Base-by-base conservation (phyloP, 768 basidiomycete species). In the Podaxis sp. region DNA sequence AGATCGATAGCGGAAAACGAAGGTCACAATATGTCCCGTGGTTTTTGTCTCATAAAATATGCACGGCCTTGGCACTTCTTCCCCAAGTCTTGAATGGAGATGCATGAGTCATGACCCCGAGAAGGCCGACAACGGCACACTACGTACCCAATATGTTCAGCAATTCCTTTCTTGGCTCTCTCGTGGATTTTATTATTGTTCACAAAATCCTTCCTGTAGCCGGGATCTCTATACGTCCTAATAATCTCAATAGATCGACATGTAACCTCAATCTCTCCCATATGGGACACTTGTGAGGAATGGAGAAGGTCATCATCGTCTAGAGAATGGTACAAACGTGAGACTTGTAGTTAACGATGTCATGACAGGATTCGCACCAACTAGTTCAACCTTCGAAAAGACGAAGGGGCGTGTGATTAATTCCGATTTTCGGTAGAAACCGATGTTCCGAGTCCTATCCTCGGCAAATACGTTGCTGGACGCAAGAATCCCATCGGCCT, bases 381-480 rank as follows among this genome's bases (percentile, higher is more conserved):
- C 60, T 13, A 57, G 27, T 12, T 59, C 56, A 36, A 66, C 17
- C 37, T 50, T 51, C 8, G 64, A 55, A 37, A 64, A 64, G 17
- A 53, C 11, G 33, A 66, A 61, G 1, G 57, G 49, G 13, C 50
- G 36, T 17, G 12, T 43, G 13, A 46, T 38, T 2, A 19, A 24
- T 5, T 17, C 6, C 29, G 63, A 57, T 19, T 47, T 29, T 19
- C 33, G 56, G 25, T 46, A 57, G 27, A 46, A 57, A 47, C 24
- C 56, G 15, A 57, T 19, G 47, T 57, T 57, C 17, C 7, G 7
- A 17, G 43, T 29, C 24, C 13, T 29, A 33, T 47, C 46, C 25
- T 33, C 7, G 11, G 27, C 8, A 29, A 46, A 57, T 13, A 57
- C 9, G 43, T 22, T 11, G 25, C 7, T 25, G 5, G 19, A 41